Conservation (phyloP, 2,329 filamentous ascomycete genomes). For the Septoria petroselini region DNA sequence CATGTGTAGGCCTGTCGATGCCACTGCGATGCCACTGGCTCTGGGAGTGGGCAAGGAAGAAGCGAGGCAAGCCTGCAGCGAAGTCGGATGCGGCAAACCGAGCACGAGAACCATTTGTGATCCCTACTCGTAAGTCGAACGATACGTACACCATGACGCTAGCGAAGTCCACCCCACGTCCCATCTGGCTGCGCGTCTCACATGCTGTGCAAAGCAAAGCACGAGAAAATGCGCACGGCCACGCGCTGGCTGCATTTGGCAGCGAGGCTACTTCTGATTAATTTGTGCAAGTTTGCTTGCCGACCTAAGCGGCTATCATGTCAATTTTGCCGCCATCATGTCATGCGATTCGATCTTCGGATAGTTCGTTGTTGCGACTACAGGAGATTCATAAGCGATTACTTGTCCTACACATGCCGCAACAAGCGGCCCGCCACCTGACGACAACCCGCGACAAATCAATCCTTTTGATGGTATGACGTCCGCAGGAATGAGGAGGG, state of each 20-base stretch:
- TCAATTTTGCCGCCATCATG: background rate
- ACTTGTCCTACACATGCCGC: background rate
- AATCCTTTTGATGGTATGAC: slow-evolving; percentile 4
- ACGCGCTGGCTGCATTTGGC: slow-evolving; percentile 5
- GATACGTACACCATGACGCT: slow-evolving; percentile 2
- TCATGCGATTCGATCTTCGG: background rate
- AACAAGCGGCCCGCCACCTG: background rate
- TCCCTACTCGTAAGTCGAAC: slow-evolving; percentile 9
- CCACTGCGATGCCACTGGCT: background rate
- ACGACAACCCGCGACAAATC: background rate
- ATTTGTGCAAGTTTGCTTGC: background rate
- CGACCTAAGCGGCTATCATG: too few species aligned
- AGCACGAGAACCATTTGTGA: slow-evolving; percentile 10
- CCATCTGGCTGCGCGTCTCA: slow-evolving; percentile 3
- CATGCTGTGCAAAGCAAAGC: background rate
- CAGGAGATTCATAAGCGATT: background rate
- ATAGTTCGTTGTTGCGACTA: background rate
- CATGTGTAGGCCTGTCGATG: slow-evolving; percentile 3
- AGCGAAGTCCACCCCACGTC: slow-evolving; percentile 5
- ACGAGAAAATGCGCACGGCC: background rate
- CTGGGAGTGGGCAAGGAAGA: too few species aligned
- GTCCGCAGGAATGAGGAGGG: slow-evolving; percentile 6
- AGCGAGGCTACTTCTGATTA: background rate
- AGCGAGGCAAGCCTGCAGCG: background rate
- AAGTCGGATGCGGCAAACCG: slow-evolving; percentile 4